Conservation (phyloP, 202 grass and related monocot genomes). For the Schoenoplectus triqueter region DNA sequence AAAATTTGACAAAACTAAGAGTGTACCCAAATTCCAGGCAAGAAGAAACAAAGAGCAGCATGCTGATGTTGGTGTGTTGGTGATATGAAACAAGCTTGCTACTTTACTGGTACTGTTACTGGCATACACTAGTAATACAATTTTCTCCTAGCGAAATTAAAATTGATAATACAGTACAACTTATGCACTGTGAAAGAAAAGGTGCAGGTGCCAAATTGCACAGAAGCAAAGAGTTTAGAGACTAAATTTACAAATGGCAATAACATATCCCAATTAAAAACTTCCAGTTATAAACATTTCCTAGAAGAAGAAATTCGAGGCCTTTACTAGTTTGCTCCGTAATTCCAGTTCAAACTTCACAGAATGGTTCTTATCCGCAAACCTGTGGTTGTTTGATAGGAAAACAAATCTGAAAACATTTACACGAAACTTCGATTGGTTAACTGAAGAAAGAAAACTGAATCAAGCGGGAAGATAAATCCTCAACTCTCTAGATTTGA, state of each 20-base stretch:
- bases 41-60: neutral
- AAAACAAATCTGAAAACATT: neutral
- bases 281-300: neutral
- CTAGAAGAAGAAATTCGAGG: neutral
- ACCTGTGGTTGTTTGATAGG: neutral
- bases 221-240: neutral
- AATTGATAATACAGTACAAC: neutral
- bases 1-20: neutral
- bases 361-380: neutral
- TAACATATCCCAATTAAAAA: neutral
- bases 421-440: neutral
- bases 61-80: neutral
- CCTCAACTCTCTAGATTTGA: neutral
- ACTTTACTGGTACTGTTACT: slow-evolving; percentile 13
- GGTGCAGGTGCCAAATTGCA: neutral
- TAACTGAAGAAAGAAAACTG: neutral
- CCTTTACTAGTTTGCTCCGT: neutral
- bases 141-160: neutral
- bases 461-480: neutral
- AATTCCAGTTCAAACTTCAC: slow-evolving; percentile 8
- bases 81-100: neutral
- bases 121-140: neutral
- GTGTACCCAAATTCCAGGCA: neutral
- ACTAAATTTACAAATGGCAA: neutral
- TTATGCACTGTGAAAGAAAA: neutral